Conservation (phyloP, 495 filamentous ascomycete genomes). For the Trichoderma virens region DNA sequence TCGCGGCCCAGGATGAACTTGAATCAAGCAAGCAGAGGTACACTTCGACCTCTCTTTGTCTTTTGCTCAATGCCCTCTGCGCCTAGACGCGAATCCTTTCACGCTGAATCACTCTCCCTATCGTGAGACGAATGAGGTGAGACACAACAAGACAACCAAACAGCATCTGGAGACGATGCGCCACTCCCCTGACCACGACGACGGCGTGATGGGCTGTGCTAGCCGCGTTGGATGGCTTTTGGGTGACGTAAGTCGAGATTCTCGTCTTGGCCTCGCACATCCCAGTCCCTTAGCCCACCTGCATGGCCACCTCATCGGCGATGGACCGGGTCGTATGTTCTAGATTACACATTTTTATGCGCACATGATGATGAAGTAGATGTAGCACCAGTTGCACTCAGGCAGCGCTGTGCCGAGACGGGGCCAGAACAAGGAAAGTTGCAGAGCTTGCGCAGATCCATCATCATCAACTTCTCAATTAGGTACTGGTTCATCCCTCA, state of each 20-base stretch:
- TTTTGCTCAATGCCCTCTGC: background rate
- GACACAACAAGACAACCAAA: background rate
- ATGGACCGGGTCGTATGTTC: background rate
- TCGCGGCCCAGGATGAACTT: background rate
- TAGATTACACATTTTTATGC: background rate
- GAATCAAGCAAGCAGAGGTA: background rate
- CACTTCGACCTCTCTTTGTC: background rate
- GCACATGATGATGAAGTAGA: background rate
- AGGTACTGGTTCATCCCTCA: background rate
- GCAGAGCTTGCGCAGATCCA: background rate
- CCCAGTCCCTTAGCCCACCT: background rate
- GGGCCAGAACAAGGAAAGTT: background rate
- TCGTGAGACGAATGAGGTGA: background rate
- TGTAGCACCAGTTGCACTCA: background rate
- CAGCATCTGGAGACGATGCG: background rate
- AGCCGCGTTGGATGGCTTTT: background rate
- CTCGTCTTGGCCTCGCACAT: background rate
- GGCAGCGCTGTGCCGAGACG: background rate
- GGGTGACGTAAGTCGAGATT: constrained; percentile 1
- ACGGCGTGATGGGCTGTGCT: constrained; percentile 1
- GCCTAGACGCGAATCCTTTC: background rate
- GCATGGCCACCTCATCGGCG: constrained; percentile 6
- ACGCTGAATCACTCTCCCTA: background rate
- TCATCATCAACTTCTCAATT: background rate
- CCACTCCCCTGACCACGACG: background rate